phyloP scores from a whole-genome alignment of 2,329 filamentous ascomycete genomes.

The Didymella pomorum region DNA sequence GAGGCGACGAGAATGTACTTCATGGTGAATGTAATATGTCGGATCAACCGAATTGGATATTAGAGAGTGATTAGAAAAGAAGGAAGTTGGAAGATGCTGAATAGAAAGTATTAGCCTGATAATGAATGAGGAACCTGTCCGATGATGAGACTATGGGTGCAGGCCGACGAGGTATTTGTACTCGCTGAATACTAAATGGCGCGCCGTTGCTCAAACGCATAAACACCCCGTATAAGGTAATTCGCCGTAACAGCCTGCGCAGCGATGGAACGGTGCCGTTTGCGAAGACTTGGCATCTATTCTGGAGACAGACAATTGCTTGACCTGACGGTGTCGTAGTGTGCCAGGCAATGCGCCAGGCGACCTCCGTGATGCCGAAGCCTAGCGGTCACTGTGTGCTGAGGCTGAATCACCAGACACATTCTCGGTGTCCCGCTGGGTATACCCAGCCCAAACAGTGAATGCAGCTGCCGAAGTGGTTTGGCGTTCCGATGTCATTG shows the following conservation, averaged over 20 bases:
- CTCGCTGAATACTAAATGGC: not conserved
- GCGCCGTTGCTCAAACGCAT: constrained; percentile 17
- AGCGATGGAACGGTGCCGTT: constrained; percentile 19
- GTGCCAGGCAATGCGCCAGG: constrained; percentile 17
- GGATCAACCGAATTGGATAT: constrained; percentile 30
- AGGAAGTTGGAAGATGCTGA: constrained; percentile 27
- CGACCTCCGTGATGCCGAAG: constrained; percentile 8
- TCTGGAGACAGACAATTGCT: constrained; percentile 27
- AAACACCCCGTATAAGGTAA: constrained; percentile 6
- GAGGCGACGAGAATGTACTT: constrained; percentile 49
- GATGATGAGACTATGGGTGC: constrained; percentile 27
- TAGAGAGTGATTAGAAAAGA: constrained; percentile 21
- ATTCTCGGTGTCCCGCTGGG: constrained; percentile 22
- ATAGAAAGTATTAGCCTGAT: constrained; percentile 36
- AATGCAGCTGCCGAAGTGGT: constrained; percentile 24
- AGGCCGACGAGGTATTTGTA: constrained; percentile 37
- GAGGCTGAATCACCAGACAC: constrained; percentile 21
- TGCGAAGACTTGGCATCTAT: constrained; percentile 29
- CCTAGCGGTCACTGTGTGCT: constrained; percentile 12
- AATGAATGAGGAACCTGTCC: constrained; percentile 44
- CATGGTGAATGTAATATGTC: constrained; percentile 38
- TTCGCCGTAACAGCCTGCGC: constrained; percentile 9
- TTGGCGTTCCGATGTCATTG: constrained; percentile 37
- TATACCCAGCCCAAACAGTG: constrained; percentile 8
- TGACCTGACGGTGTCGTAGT: constrained; percentile 25